Evolutionary conservation across 2,329 filamentous ascomycete species (phyloP), one percentile per base, ranked within the genome.

Genomic region (Trichophyton schoenleinii): DNA sequence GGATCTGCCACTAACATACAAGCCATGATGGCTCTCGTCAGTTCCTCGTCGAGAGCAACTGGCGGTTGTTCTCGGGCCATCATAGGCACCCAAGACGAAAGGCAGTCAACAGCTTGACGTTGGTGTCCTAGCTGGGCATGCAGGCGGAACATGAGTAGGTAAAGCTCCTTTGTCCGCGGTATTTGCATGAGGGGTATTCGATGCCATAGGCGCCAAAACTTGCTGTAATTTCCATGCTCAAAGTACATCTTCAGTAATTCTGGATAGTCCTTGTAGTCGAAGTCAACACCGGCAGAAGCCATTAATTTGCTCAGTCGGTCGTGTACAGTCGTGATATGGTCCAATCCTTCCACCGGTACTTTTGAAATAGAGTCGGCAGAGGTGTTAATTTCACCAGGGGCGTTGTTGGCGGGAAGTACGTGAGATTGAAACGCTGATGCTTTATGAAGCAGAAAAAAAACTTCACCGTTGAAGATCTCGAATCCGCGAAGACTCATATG

Each of bases 141-240:
- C 31, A 75, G 68, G 13, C 70, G 65, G 68, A 83, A 86, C 28
- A 84, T 73, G 38, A 79, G 72, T 2, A 73, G 70, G 68, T 88
- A 89, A 64, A 86, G 75, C 15, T 69, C 68, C n/a, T 74, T 67
- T 0, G 80, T 79, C 20, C 85, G 81, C 0, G 75, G 66, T 7
- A 71, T 68, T 44, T 77, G 72, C 65, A 80, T 78, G 46, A 80
- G 75, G 13, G 84, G 73, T 3, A 82, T 78, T 61, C 79, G 76
- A 60, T 79, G 78, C 78, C 86, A 88, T 8, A 78, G 68, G 20
- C 82, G 76, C 84, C 83, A 87, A 67, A 88, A 83, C 4, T 75
- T 74, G 15, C 78, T 70, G 78, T 83, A 86, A 65, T 83, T 73
- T 18, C 69, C 67, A 62, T 76, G 75, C 20, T 66, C 64, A 3